Percentiles rank a stretch among this genome's conserved stretches.
These are phyloP conservation scores for Neurospora sp. DNA, from an alignment of 2,329 filamentous ascomycete species.

Conservation along the genomic window DNA sequence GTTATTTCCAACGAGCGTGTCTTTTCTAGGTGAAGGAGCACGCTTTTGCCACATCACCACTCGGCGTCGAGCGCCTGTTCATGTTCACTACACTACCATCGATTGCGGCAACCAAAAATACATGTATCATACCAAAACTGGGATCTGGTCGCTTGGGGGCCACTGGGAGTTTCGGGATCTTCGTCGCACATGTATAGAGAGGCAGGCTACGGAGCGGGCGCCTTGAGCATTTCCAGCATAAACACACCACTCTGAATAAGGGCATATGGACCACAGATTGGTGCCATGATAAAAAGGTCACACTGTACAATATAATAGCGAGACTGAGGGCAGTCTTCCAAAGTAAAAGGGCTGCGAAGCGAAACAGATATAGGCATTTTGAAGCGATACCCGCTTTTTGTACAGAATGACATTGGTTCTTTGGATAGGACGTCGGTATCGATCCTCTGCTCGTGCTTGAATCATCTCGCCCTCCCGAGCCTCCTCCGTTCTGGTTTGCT, in stretches of 20 bases:
- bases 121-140: constrained; percentile 17
- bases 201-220: constrained; percentile 11
- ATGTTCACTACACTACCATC: constrained; percentile 1
- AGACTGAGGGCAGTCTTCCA: neutral
- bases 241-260: constrained; percentile 14
- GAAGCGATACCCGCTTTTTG: neutral
- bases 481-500: neutral
- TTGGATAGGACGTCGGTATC: neutral
- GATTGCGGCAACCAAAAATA: constrained; percentile 3
- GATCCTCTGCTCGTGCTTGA: neutral
- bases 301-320: constrained; percentile 14
- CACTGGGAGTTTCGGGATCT: constrained; percentile 11
- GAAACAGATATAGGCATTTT: neutral
- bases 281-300: constrained; percentile 21
- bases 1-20: neutral
- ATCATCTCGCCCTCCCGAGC: neutral
- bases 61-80: neutral
- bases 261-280: constrained; percentile 13
- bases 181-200: constrained; percentile 9
- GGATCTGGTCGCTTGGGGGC: constrained; percentile 8
- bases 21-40: neutral
- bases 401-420: neutral
- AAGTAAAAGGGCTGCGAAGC: neutral
- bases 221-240: constrained; percentile 16
- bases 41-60: neutral